Percentiles rank a stretch among this genome's conserved stretches.
Evolutionary conservation across 306 rosid species (phyloP).

Genomic region (Carpinus viminea): DNA sequence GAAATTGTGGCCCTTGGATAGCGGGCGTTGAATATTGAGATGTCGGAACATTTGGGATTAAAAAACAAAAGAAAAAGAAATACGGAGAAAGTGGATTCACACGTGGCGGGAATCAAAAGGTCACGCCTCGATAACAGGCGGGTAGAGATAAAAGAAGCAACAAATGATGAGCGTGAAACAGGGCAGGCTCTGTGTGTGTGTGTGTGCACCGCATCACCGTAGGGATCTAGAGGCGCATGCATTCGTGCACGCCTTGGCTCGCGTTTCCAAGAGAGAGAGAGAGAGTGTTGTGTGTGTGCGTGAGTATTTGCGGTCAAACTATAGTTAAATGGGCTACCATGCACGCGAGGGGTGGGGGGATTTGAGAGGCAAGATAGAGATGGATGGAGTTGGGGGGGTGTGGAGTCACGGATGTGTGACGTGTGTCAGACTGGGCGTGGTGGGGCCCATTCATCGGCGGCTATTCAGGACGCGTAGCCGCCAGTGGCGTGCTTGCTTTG

Average conservation of each 20-base stretch:
- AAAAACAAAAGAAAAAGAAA: background rate
- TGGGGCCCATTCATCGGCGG: slow-evolving; percentile 36
- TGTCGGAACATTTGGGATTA: background rate
- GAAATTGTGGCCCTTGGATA: background rate
- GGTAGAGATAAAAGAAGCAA: background rate
- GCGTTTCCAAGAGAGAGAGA: slow-evolving; percentile 20
- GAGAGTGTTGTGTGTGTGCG: too few species aligned
- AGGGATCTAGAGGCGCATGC: slow-evolving; percentile 47
- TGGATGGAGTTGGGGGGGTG: background rate
- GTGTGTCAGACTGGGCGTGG: background rate
- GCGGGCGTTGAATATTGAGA: background rate
- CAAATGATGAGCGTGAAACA: slow-evolving; percentile 27
- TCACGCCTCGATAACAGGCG: background rate
- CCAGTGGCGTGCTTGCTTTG: slow-evolving; percentile 42
- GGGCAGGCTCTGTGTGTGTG: background rate
- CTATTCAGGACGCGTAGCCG: slow-evolving; percentile 37
- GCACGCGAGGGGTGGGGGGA: slow-evolving; percentile 31
- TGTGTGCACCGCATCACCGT: slow-evolving; percentile 35
- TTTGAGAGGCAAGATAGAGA: background rate
- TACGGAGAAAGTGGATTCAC: background rate
- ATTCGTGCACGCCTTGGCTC: slow-evolving; percentile 54
- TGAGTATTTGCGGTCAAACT: slow-evolving; percentile 38
- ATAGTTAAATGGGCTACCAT: slow-evolving; percentile 38
- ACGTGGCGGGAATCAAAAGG: slow-evolving; percentile 19
- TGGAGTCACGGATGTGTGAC: background rate